Conservation (phyloP, 2,329 filamentous ascomycete genomes). For the Talaromyces funiculosus region DNA sequence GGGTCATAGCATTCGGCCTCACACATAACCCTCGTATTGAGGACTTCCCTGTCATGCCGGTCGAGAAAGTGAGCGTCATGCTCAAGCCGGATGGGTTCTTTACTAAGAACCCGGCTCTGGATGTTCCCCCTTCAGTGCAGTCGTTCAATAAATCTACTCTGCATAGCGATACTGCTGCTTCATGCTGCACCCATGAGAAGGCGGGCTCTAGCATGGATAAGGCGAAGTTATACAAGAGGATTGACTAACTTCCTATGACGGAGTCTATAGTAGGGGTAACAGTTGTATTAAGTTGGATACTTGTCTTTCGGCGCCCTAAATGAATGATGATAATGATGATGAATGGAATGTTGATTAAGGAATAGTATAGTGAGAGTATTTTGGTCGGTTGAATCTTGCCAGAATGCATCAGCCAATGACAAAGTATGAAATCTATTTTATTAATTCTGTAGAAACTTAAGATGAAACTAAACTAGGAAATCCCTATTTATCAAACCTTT, state of each 20-base stretch:
- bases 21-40: conserved; percentile 61
- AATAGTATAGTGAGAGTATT: background rate
- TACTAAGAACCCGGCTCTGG: conserved; percentile 47
- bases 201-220: conserved; percentile 20
- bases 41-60: conserved; percentile 65
- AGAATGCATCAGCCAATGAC: background rate
- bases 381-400: background rate
- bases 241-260: conserved; percentile 17
- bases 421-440: background rate
- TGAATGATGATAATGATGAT: background rate
- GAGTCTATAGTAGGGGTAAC: background rate
- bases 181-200: conserved; percentile 17
- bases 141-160: conserved; percentile 38
- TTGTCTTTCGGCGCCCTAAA: background rate
- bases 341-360: background rate
- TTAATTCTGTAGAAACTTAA: background rate
- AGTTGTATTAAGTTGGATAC: background rate
- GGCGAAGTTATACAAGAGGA: conserved; percentile 28
- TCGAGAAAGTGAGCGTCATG: conserved; percentile 48
- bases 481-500: background rate
- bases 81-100: conserved; percentile 50
- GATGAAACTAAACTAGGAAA: background rate
- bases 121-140: conserved; percentile 41
- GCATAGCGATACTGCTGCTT: conserved; percentile 21
- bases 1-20: conserved; percentile 43